Conservation (phyloP, 148 eudicot species). For the Pouteria glomerata region DNA sequence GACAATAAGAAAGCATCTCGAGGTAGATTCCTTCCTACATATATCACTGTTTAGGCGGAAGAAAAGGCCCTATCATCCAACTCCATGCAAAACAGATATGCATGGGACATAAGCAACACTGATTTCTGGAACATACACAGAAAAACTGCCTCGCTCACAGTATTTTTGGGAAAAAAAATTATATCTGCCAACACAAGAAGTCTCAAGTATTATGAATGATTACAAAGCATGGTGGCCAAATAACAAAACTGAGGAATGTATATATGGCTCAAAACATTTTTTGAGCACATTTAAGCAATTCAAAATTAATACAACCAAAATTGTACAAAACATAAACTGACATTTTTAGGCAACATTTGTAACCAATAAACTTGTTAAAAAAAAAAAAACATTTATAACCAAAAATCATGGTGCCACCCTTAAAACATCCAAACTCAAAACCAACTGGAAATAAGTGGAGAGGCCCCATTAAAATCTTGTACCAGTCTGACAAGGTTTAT, state of each 20-base stretch:
- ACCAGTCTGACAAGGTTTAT: no score
- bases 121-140: slow-evolving; percentile 3
- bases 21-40: neutral
- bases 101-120: neutral
- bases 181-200: neutral
- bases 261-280: neutral
- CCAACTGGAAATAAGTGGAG: no score
- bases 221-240: neutral
- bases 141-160: neutral
- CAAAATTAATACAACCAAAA: neutral
- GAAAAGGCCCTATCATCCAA: neutral
- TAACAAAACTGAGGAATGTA: neutral
- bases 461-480: no score
- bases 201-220: neutral
- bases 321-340: neutral
- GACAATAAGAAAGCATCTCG: neutral
- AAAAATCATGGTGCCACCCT: no score
- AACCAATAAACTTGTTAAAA: no score
- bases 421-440: no score
- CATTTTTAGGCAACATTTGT: neutral
- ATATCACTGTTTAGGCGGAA: neutral
- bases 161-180: slow-evolving; percentile 1
- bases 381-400: no score
- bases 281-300: neutral
- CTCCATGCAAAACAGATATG: neutral